Evolutionary conservation across 805 yeast species (phyloP), one percentile per base, ranked within the genome.

Genomic region (Candida ortonii): DNA sequence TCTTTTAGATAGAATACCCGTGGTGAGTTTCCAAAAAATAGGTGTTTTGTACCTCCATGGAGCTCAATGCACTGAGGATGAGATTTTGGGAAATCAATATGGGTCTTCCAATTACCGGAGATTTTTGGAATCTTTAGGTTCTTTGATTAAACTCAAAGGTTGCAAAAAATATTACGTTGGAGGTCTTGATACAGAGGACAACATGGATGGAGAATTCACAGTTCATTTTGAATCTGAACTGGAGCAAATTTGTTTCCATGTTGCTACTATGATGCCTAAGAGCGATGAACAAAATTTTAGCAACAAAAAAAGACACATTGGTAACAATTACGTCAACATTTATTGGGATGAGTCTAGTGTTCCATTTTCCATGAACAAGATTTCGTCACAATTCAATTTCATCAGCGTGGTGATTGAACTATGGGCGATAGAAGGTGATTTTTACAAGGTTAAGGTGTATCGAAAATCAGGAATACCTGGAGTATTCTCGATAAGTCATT

Each of bases 181-280:
- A 8, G 96, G 96, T 0, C 65, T 87, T 19, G 95, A 86, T 47
- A 77, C 78, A 1, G 80, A 70, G 30, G 69, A 69, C 40, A 81
- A 81, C 45, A 52, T 66, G 5, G 95, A 85, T 60, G 96, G 96
- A 6, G 77, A 81, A 39, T 80, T 63, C 50, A 85, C 93, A 0
- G 62, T 80, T 34, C 74, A 76, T 31, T 84, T 90, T 87, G 69
- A 73, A 31, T 84, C 82, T 44, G 78, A 80, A 52, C 73, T 75
- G 21, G 67, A 78, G 1, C 95, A 86, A 49, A 60, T 85, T 25
- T 71, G 85, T 7, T 87, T 76, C 57, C 96, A 87, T 54, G 73
- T 84, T 7, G 79, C 88, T 2, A 84, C 95, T 0, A 58, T 87
- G 71, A 87, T 87, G 95, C 87, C 89, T 3, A 65, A 69, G 31